Evolutionary conservation across 208 protist species (phyloP).

Genomic region (Naegleria lovaniensis): DNA sequence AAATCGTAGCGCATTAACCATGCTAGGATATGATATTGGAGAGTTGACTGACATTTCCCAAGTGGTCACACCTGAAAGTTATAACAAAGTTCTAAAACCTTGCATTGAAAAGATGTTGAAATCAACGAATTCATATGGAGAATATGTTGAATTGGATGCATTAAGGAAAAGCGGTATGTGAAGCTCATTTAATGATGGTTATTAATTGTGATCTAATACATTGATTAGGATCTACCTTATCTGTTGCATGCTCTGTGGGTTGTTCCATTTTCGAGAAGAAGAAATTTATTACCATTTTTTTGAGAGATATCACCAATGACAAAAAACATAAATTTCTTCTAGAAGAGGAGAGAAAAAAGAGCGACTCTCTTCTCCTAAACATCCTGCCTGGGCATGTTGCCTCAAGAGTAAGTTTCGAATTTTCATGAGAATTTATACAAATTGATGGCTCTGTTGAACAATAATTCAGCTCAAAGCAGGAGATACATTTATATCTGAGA

Average conservation of each 20-base stretch:
- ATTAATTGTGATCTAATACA: too few relatives aligned
- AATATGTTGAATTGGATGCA: background rate
- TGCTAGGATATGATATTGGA: background rate
- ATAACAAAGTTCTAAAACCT: background rate
- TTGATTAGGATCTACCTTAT: background rate
- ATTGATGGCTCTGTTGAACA: too few relatives aligned
- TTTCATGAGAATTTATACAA: too few relatives aligned
- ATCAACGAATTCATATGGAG: background rate
- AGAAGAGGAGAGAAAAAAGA: background rate
- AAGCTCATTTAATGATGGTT: too few relatives aligned
- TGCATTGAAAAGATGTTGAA: background rate
- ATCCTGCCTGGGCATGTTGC: slow-evolving; percentile 30
- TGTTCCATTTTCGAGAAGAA: background rate
- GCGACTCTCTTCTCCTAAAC: slow-evolving; percentile 32
- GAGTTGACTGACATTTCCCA: background rate
- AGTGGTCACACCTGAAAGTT: background rate
- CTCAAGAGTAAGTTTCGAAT: background rate
- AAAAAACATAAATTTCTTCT: background rate
- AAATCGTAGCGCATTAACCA: background rate
- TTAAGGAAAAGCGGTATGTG: background rate
- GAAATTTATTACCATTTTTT: background rate
- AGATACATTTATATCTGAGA: background rate
- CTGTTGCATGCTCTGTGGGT: background rate
- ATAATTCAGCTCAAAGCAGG: background rate
- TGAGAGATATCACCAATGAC: background rate